These are phyloP conservation scores for Borovskyia barvae DNA, from an alignment of 208 protist species.

Conservation along the genomic window DNA sequence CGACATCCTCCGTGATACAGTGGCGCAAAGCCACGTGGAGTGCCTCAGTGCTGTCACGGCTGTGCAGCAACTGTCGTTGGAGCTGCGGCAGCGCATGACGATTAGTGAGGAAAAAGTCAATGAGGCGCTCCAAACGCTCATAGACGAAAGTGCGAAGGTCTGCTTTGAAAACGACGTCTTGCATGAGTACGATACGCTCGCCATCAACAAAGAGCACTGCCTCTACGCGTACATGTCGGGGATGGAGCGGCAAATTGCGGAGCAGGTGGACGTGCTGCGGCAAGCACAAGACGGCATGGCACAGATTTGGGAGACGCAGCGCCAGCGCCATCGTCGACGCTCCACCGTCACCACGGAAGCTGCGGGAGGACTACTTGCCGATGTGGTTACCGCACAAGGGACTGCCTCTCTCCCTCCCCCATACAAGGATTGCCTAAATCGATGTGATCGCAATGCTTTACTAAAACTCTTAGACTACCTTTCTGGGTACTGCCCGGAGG, in stretches of 20 bases:
- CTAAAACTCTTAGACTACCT: constrained; percentile 55
- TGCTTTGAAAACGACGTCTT: constrained; percentile 50
- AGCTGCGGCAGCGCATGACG: constrained; percentile 61
- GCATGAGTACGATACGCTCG: constrained; percentile 34
- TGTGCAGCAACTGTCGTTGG: constrained; percentile 40
- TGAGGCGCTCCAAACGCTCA: constrained; percentile 34
- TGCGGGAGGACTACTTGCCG: background rate
- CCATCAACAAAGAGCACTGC: constrained; percentile 40
- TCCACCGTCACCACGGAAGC: background rate
- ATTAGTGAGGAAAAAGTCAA: constrained; percentile 44
- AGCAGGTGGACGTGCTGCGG: constrained; percentile 64
- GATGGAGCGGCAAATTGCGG: constrained; percentile 46
- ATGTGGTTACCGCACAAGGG: constrained; percentile 1
- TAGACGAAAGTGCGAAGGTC: constrained; percentile 46
- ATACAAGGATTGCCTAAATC: constrained; percentile 29
- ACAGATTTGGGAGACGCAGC: constrained; percentile 29
- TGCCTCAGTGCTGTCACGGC: constrained; percentile 35
- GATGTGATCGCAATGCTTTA: constrained; percentile 59
- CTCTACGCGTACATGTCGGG: constrained; percentile 37
- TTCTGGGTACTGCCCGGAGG: constrained; percentile 31
- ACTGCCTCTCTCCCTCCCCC: constrained; percentile 25
- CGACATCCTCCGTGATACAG: constrained; percentile 42
- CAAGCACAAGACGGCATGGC: constrained; percentile 47
- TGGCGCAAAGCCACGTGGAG: constrained; percentile 31
- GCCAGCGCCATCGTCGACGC: constrained; percentile 5